phyloP scores from a whole-genome alignment of 2,329 filamentous ascomycete species.

The Fusarium pilosicola region DNA sequence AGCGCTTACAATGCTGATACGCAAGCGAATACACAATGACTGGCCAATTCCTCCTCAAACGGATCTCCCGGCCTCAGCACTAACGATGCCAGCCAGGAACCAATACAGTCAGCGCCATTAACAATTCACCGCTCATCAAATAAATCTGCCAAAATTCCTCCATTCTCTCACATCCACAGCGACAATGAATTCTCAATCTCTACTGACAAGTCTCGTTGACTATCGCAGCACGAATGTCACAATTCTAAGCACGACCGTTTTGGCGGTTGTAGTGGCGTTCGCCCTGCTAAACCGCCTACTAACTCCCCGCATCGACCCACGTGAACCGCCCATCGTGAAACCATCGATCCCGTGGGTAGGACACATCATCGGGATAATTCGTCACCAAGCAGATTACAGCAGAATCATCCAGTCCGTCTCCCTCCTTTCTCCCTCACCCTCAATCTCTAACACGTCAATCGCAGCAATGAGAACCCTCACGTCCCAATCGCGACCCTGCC shows the following conservation, averaged over 20 bases:
- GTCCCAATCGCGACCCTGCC: conserved; percentile 55
- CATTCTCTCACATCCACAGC: not conserved
- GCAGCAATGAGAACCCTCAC: conserved; percentile 40
- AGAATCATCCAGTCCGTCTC: conserved; percentile 50
- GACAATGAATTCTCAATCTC: not conserved
- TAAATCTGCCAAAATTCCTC: not conserved
- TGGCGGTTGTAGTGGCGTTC: conserved; percentile 16
- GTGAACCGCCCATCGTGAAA: conserved; percentile 56
- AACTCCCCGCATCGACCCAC: conserved; percentile 42
- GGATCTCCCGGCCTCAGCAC: not conserved
- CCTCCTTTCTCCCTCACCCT: too few relatives aligned
- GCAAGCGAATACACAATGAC: not conserved
- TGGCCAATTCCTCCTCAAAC: not conserved
- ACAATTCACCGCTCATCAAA: not conserved
- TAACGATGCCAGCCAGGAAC: not conserved
- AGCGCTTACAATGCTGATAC: not conserved
- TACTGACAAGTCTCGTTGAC: conserved; percentile 8
- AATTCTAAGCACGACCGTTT: conserved; percentile 3
- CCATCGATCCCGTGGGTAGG: conserved; percentile 56
- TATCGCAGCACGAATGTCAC: conserved; percentile 49
- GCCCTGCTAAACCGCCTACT: conserved; percentile 31
- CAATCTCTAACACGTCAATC: not conserved
- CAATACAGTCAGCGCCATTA: not conserved
- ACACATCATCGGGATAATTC: conserved; percentile 56
- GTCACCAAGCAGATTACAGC: conserved; percentile 50